phyloP scores from a whole-genome alignment of 2,329 filamentous ascomycete species.

The Monilinia laxa region DNA sequence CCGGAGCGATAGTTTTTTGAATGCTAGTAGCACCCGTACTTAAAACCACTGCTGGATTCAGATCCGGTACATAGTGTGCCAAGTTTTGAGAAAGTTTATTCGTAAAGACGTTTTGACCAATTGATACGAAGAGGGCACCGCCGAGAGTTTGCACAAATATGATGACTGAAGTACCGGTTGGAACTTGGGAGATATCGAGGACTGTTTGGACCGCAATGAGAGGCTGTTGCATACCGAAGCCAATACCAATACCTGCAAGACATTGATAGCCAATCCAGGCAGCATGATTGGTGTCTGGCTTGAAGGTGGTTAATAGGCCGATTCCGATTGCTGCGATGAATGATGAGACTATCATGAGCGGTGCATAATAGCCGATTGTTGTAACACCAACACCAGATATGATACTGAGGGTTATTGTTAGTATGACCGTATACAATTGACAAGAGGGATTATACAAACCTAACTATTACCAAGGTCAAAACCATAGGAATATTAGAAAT shows the following conservation, averaged over 20 bases:
- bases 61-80: constrained; percentile 43
- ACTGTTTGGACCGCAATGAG: constrained; percentile 57
- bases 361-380: constrained; percentile 44
- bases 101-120: constrained; percentile 51
- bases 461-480: constrained; percentile 38
- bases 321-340: constrained; percentile 43
- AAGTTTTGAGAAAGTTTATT: constrained; percentile 42
- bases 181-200: constrained; percentile 53
- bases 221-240: constrained; percentile 59
- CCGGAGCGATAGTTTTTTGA: constrained; percentile 49
- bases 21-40: constrained; percentile 60
- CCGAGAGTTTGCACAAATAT: constrained; percentile 60
- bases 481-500: constrained; percentile 44
- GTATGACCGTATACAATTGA: constrained; percentile 23
- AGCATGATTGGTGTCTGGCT: constrained; percentile 47
- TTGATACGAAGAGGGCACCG: constrained; percentile 58
- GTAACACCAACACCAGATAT: constrained; percentile 13
- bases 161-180: constrained; percentile 54
- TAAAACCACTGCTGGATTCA: constrained; percentile 47
- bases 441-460: constrained; percentile 22
- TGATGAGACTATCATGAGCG: constrained; percentile 55
- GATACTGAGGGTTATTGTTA: background rate
- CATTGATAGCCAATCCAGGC: constrained; percentile 60
- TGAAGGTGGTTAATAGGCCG: constrained; percentile 56
- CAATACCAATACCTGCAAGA: constrained; percentile 54